Conservation (phyloP, 768 basidiomycete species). For the Russula brevipes region DNA sequence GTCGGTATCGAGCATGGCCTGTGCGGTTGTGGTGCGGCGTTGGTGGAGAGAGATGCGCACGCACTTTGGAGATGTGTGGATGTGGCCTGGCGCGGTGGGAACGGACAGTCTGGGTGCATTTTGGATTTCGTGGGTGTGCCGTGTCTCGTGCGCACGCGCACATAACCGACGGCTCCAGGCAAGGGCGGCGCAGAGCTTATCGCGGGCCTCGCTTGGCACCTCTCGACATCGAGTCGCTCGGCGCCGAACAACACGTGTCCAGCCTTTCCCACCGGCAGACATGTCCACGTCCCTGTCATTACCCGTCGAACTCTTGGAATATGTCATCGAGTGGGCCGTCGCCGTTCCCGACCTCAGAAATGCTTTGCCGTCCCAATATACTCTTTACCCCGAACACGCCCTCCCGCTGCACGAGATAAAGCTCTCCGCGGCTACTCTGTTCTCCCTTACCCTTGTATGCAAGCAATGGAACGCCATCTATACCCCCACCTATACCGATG, state of each 20-base stretch:
- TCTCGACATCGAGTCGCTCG: too few relatives aligned
- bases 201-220: neutral
- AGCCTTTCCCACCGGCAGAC: neutral
- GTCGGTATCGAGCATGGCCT: neutral
- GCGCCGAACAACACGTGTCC: conserved; percentile 1
- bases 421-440: neutral
- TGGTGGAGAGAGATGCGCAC: neutral
- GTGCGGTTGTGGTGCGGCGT: neutral
- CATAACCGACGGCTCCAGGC: neutral
- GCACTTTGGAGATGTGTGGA: neutral
- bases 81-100: neutral
- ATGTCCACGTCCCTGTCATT: conserved; percentile 5
- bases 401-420: conserved; percentile 10
- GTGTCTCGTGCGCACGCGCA: neutral
- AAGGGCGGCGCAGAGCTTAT: neutral
- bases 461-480: conserved; percentile 15
- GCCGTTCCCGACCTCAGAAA: conserved; percentile 8
- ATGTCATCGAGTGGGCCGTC: conserved; percentile 1
- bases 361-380: neutral
- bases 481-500: conserved; percentile 12
- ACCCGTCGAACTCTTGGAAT: conserved; percentile 9
- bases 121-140: too few relatives aligned
- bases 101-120: neutral
- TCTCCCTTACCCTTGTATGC: conserved; percentile 15
- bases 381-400: neutral